Evolutionary conservation across 768 basidiomycete species (phyloP), one percentile per base, ranked within the genome.

Genomic region (Xerocomus spinulosus): DNA sequence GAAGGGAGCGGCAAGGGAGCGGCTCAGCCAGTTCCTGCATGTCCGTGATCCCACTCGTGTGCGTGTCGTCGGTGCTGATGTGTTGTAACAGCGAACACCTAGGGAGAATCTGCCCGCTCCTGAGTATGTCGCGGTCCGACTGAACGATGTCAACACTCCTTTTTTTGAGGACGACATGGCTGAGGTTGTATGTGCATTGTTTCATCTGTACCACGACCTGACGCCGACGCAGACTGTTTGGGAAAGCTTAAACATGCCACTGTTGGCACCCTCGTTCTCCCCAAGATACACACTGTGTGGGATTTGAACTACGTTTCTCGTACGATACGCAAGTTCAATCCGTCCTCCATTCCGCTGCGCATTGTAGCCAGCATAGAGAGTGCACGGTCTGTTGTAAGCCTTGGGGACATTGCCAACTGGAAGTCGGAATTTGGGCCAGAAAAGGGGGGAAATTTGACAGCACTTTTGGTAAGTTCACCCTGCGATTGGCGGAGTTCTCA

Each of bases 321-420:
- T 10, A 39, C 37, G n/a, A 62, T 67, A 48, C 55, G 50, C 25
- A 58, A 51, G 21, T 33, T 46, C 14, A 46, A 41, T 4, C n/a
- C 47, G 9, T 52, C 41, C 68, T 68, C 38, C 68, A 55, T 63
- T n/a, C 71, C 75, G 2, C 62, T 87, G 37, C 69, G 75, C 37
- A 74, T 95, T 24, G 73, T 96, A 5, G 83, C 88, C 0, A 91
- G 88, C 59, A 81, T 95, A 34, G 92, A 96, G 66, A 94, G 87
- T 57, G 92, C 92, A 2, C 73, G 70, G 42, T 81, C 79, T 3
- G 70, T 91, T 45, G 75, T 81, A 64, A 80, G 82, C 58, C 60
- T 93, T 1, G 75, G 80, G 2, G 71, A 74, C 5, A 93, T 95
- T 51, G 89, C 86, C 0, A 62, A 66, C 7, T 91, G 88, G 84